A percentile compares a stretch with the other conserved stretches of the same genome.
phyloP scores from a whole-genome alignment of 306 rosid genomes.

The Prunus davidiana region DNA sequence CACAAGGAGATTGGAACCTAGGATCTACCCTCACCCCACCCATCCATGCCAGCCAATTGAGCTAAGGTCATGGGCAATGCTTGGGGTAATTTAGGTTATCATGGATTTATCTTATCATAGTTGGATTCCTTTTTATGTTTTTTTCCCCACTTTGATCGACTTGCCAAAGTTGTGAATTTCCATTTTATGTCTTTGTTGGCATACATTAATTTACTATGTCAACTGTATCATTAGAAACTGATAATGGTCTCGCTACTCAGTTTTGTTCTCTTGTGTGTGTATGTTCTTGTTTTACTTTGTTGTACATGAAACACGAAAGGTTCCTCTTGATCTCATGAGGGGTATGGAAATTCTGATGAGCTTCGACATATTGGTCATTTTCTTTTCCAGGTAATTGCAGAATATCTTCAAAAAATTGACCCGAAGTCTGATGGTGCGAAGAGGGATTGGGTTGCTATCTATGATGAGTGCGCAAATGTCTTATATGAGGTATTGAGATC shows the following conservation, averaged over 20 bases:
- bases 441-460: slow-evolving; percentile 99
- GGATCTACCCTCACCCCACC: background rate
- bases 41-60: background rate
- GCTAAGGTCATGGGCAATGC: background rate
- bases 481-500: slow-evolving; percentile 71
- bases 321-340: background rate
- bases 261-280: slow-evolving; percentile 4
- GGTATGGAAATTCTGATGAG: background rate
- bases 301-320: background rate
- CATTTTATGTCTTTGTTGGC: background rate
- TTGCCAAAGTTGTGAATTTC: slow-evolving; percentile 20
- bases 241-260: slow-evolving; percentile 1
- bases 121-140: slow-evolving; percentile 2
- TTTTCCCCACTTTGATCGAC: slow-evolving; percentile 9
- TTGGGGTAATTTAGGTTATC: slow-evolving; percentile 15
- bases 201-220: background rate
- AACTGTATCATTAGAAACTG: background rate
- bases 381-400: slow-evolving; percentile 83
- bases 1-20: background rate
- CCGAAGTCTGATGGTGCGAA: slow-evolving; percentile 99
- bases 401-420: slow-evolving; percentile 92
- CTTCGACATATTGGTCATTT: slow-evolving; percentile 17
- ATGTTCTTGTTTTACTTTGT: background rate
- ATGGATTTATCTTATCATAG: background rate
- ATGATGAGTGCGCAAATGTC: slow-evolving; percentile 96